phyloP scores from a whole-genome alignment of 257 asterid species.

The Echium plantagineum region DNA sequence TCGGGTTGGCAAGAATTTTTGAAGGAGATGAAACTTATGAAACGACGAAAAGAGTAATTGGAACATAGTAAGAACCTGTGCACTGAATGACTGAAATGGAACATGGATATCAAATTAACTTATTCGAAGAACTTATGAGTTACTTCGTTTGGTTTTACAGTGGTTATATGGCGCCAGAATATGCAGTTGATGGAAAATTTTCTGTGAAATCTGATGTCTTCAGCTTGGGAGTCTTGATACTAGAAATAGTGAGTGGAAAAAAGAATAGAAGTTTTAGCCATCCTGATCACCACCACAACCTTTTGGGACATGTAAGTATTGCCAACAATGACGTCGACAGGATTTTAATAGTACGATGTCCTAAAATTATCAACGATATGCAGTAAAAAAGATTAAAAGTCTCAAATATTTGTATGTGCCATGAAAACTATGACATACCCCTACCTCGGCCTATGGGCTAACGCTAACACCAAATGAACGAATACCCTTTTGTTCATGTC shows the following conservation, averaged over 20 bases:
- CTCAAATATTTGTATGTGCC: too few species aligned
- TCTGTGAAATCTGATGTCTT: constrained; percentile 35
- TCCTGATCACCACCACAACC: constrained; percentile 19
- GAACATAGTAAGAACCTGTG: constrained; percentile 22
- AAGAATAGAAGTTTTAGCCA: constrained; percentile 25
- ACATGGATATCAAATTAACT: background rate
- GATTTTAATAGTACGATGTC: too few species aligned
- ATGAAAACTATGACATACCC: too few species aligned
- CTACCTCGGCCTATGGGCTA: too few species aligned
- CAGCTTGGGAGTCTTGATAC: constrained; percentile 32
- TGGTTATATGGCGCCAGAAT: constrained; percentile 43
- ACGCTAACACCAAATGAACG: too few species aligned
- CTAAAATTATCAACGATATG: too few species aligned
- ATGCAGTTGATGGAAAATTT: constrained; percentile 34
- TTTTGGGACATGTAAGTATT: constrained; percentile 30
- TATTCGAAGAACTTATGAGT: background rate
- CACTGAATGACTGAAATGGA: background rate
- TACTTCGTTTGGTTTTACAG: constrained; percentile 16
- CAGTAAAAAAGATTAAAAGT: too few species aligned
- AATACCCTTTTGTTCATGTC: background rate
- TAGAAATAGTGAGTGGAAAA: constrained; percentile 36
- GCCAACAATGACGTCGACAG: too few species aligned
- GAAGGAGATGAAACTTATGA: constrained; percentile 14
- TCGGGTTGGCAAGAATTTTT: constrained; percentile 32
- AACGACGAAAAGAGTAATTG: constrained; percentile 24